Evolutionary conservation across 2,329 filamentous ascomycete species (phyloP), one percentile per base, ranked within the genome.

Genomic region (Colletotrichum truncatum): DNA sequence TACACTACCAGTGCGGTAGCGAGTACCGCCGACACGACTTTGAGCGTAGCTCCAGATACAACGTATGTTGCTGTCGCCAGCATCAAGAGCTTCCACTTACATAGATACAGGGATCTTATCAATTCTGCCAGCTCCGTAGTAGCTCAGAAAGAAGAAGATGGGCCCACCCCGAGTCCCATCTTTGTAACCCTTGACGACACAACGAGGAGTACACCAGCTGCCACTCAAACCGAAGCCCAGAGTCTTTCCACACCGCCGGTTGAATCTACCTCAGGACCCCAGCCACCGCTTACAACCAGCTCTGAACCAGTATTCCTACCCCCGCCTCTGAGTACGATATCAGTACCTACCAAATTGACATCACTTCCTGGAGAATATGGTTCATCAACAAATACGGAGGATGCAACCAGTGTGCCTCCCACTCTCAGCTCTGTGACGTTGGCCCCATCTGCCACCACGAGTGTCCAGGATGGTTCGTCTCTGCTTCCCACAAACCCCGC

Each of bases 101-200:
- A 51, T 23, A 9, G 14, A 23, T 23, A 6, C 21, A 64, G 60
- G 25, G 54, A 52, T 10, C 3, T 21, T 12, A 21, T 39, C 25
- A 26, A 21, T 9, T 39, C 54, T 21, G n/a, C 12, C 18, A 25
- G 26, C 21, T 30, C 45, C 3, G 32, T 54, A n/a, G 52, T 14
- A 7, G 41, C 36, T 6, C 52, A 57, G 16, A 18, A 59, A 14
- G 56, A 68, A 14, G 38, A 64, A 7, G 67, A 65, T 45, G 64
- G 58, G 14, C 32, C 38, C 16, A 66, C 67, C 4, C 67, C 67
- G 36, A 68, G 51, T 21, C 67, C 67, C 25, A 62, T 69, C 26
- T 69, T 69, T 32, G 52, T 59, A 8, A 69, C 67, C 23, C 46
- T 69, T 14, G 49, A 52, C 8, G 46, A 54, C 36, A 18, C 51